Base-by-base conservation (phyloP, 371 early-diverging fungal genomes). In the Syncephalastrum sp. region DNA sequence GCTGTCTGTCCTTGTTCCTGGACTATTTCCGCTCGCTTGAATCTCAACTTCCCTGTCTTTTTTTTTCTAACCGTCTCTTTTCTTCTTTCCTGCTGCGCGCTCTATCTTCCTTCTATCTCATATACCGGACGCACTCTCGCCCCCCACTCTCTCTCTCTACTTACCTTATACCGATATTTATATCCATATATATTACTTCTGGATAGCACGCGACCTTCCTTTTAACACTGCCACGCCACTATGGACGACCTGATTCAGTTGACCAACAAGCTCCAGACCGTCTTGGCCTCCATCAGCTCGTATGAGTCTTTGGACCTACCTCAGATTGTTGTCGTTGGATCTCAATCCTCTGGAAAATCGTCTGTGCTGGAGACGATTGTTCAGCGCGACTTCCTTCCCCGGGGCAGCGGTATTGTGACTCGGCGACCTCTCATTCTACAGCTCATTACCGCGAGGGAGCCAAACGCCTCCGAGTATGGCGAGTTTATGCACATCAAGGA, bases 211-310 rank as follows among this genome's bases (percentile, higher is more conserved):
- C 38, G 10, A 33, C 38, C 38, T 41, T 19, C 19, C 41, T 21
- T 15, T 52, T 19, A 38, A 16, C 41, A 16, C 15, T 38, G 27
- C 14, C 13, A 13, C 41, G 6, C 41, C 41, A 8, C 14, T 24
- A 63, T 63, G 64, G 64, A 74, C 60, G 88, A 89, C 76, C 77
- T 94, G 44, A 94, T 94, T 64, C 88, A 91, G 27, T 72, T 92
- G 25, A 90, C 94, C 47, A 97, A 96, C 76, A 91, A 90, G 67
- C 86, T 97, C n/a, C 97, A 97, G 75, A 91, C 94, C 51, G 93
- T 94, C 47, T 91, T 96, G 75, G 82, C 88, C 59, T 88, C 91
- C 43, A 85, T 91, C 55, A 90, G 91, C 60, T 86, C 87, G 65
- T 72, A 79, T 47, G 91, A 88, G 64, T 79, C 83, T 52, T 83